phyloP scores from a whole-genome alignment of 73 alveolate genomes.

The Stentor roeselii region DNA sequence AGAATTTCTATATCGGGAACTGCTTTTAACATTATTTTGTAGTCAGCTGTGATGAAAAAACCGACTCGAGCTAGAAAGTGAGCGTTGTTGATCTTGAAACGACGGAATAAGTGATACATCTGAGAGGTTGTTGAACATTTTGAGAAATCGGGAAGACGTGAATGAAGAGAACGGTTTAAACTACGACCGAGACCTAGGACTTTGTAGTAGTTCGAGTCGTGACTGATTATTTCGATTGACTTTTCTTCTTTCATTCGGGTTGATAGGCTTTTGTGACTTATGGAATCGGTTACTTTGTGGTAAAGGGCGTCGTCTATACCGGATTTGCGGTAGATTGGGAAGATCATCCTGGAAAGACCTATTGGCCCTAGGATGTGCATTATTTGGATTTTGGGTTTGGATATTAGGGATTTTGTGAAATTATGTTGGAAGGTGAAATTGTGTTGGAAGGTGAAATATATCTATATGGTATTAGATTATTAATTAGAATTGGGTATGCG shows the following conservation, averaged over 20 bases:
- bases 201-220: neutral
- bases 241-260: neutral
- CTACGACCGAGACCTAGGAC: neutral
- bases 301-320: neutral
- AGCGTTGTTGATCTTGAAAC: neutral
- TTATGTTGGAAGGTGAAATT: too few species aligned
- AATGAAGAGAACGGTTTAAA: neutral
- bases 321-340: neutral
- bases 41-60: neutral
- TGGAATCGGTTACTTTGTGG: neutral
- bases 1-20: neutral
- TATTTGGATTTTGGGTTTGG: too few species aligned
- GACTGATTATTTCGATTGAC: neutral
- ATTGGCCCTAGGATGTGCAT: neutral
- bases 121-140: neutral
- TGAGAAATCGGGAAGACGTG: neutral
- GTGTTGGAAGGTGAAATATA: too few species aligned
- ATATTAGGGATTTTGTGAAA: too few species aligned
- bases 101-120: neutral
- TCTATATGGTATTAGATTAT: too few species aligned
- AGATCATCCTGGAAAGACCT: neutral
- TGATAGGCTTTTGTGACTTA: neutral
- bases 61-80: conserved; percentile 17
- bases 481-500: too few species aligned
- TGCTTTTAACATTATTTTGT: neutral